Percentiles rank a stretch among this genome's conserved stretches.
phyloP scores from a whole-genome alignment of 2,329 filamentous ascomycete species.

The Penicillium sp. region DNA sequence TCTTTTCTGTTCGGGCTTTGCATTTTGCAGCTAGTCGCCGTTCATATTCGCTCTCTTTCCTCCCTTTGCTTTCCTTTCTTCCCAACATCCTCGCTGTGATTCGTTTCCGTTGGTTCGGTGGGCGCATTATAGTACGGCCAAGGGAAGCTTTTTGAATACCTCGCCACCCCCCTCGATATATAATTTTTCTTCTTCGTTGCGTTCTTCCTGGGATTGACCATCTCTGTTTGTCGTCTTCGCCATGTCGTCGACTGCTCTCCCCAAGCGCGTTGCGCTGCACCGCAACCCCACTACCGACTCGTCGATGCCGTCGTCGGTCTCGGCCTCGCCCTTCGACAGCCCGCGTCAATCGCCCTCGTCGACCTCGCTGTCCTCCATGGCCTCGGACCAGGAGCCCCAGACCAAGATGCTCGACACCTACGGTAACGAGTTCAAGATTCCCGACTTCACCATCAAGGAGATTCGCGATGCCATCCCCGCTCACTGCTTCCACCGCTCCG shows the following conservation, averaged over 20 bases:
- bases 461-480: slow-evolving; percentile 96
- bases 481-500: slow-evolving; percentile 94
- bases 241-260: slow-evolving; percentile 60
- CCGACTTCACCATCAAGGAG: slow-evolving; percentile 97
- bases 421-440: slow-evolving; percentile 91
- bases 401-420: slow-evolving; percentile 82
- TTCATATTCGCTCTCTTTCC: background rate
- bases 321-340: slow-evolving; percentile 64
- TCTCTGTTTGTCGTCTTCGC: slow-evolving; percentile 6
- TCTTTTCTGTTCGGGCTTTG: slow-evolving; percentile 7
- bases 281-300: slow-evolving; percentile 62
- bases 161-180: slow-evolving; percentile 6
- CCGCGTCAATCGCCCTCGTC: slow-evolving; percentile 74
- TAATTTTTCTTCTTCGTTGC: background rate
- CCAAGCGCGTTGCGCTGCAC: slow-evolving; percentile 56
- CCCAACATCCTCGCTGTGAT: slow-evolving; percentile 11
- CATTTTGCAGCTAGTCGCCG: background rate
- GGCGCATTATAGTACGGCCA: slow-evolving; percentile 8
- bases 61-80: background rate
- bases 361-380: slow-evolving; percentile 90
- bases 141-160: slow-evolving; percentile 13
- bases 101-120: slow-evolving; percentile 8
- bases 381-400: slow-evolving; percentile 64
- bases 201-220: background rate
- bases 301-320: slow-evolving; percentile 60